Conservation (phyloP, 768 basidiomycete species). For the Clathrus columnatus region DNA sequence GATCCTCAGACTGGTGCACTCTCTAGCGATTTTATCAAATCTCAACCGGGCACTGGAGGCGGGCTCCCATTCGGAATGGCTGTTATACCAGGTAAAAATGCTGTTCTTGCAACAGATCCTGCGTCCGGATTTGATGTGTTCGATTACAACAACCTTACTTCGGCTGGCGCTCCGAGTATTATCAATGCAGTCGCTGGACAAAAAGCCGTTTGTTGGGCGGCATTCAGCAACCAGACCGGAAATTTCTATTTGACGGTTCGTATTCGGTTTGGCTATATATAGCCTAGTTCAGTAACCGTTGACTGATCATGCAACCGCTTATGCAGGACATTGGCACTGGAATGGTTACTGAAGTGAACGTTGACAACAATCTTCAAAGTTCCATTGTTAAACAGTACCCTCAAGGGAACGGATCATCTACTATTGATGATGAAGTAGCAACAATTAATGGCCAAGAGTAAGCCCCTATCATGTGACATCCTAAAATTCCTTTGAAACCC, state of each 20-base stretch:
- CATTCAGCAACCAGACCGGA: slow-evolving; percentile 32
- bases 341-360: slow-evolving; percentile 18
- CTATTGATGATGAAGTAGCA: slow-evolving; percentile 24
- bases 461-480: neutral
- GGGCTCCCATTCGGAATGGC: slow-evolving; percentile 14
- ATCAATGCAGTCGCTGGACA: slow-evolving; percentile 28
- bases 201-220: slow-evolving; percentile 36
- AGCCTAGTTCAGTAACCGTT: too few relatives aligned
- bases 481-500: neutral
- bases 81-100: slow-evolving; percentile 13
- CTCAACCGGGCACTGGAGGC: slow-evolving; percentile 12
- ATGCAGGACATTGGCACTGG: slow-evolving; percentile 28
- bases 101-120: slow-evolving; percentile 14
- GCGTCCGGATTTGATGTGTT: slow-evolving; percentile 13
- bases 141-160: slow-evolving; percentile 8
- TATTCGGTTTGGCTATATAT: neutral
- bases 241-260: slow-evolving; percentile 34
- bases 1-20: slow-evolving; percentile 11
- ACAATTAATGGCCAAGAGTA: slow-evolving; percentile 24
- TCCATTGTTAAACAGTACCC: slow-evolving; percentile 15
- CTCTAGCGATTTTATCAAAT: slow-evolving; percentile 10
- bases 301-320: too few relatives aligned
- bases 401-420: slow-evolving; percentile 12
- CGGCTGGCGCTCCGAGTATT: slow-evolving; percentile 5
- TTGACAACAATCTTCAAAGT: slow-evolving; percentile 17